Conservation (phyloP, 2,329 filamentous ascomycete species). For the Diplodia mutila region DNA sequence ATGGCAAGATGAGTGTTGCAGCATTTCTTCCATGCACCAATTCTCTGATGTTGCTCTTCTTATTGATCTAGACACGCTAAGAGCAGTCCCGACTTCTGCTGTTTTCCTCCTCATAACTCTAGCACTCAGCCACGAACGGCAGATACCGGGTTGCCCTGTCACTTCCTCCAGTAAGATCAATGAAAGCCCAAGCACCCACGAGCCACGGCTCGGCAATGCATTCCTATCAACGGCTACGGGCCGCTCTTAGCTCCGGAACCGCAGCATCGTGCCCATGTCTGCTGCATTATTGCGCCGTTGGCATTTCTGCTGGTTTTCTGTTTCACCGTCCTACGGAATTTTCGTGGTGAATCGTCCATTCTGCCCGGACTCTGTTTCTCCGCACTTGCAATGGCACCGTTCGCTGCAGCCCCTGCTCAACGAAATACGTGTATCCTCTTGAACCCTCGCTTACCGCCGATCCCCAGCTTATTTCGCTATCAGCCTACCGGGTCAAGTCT, state of each 20-base stretch:
- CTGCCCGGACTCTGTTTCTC: constrained; percentile 7
- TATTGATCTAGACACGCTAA: not conserved
- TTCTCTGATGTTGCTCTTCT: not conserved
- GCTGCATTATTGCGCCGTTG: not conserved
- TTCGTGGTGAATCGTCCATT: not conserved
- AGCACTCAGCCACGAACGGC: not conserved
- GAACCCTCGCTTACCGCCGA: constrained; percentile 7
- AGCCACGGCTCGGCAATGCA: constrained; percentile 15
- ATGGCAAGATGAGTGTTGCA: not conserved
- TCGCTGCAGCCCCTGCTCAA: not conserved
- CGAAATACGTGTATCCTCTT: constrained; percentile 15
- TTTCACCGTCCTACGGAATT: not conserved
- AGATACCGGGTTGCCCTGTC: not conserved
- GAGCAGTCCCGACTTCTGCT: not conserved
- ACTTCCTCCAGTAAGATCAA: not conserved
- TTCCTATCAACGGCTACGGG: constrained; percentile 17
- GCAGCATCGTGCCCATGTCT: not conserved
- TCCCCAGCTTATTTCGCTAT: not conserved
- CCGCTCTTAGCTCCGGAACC: constrained; percentile 2
- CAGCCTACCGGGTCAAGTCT: not conserved
- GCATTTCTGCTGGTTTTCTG: not conserved
- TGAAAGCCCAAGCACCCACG: not conserved
- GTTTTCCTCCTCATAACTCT: not conserved
- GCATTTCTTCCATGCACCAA: not conserved
- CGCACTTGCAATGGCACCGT: not conserved